phyloP scores from a whole-genome alignment of 441 rosid species.

The Populus hybrid region DNA sequence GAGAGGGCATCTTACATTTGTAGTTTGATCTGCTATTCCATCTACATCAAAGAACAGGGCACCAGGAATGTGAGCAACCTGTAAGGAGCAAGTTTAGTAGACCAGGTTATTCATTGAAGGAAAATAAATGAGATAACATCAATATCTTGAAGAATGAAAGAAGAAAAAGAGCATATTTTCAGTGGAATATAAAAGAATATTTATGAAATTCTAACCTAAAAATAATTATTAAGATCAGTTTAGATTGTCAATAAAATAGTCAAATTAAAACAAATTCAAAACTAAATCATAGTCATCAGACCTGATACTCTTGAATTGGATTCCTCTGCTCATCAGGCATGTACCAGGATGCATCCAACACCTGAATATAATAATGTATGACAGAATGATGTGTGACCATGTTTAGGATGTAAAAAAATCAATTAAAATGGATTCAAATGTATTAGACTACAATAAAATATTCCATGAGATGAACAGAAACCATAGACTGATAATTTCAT shows the following conservation, averaged over 20 bases:
- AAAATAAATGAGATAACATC: neutral
- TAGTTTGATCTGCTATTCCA: slow-evolving; percentile 68
- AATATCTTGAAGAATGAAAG: neutral
- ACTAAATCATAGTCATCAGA: slow-evolving; percentile 20
- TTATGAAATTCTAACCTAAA: neutral
- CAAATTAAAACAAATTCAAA: slow-evolving; percentile 7
- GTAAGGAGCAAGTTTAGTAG: slow-evolving; percentile 16
- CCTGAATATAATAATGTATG: slow-evolving; percentile 38
- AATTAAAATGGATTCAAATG: neutral
- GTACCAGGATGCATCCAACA: slow-evolving; percentile 97
- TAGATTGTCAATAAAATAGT: neutral
- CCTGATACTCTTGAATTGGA: slow-evolving; percentile 94
- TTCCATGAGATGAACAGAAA: neutral
- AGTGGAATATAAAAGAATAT: neutral
- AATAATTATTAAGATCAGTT: neutral
- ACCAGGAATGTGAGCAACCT: slow-evolving; percentile 97
- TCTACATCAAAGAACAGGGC: slow-evolving; percentile 93
- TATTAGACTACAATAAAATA: neutral
- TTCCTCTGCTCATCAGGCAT: slow-evolving; percentile 94
- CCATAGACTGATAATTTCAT: neutral
- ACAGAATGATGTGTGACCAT: neutral
- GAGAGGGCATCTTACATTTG: slow-evolving; percentile 47
- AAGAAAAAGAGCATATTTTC: neutral
- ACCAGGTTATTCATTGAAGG: neutral
- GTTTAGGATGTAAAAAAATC: neutral